Evolutionary conservation across 148 eudicot genomes (phyloP), one percentile per base, ranked within the genome.

Genomic region (Pouteria glomerata): DNA sequence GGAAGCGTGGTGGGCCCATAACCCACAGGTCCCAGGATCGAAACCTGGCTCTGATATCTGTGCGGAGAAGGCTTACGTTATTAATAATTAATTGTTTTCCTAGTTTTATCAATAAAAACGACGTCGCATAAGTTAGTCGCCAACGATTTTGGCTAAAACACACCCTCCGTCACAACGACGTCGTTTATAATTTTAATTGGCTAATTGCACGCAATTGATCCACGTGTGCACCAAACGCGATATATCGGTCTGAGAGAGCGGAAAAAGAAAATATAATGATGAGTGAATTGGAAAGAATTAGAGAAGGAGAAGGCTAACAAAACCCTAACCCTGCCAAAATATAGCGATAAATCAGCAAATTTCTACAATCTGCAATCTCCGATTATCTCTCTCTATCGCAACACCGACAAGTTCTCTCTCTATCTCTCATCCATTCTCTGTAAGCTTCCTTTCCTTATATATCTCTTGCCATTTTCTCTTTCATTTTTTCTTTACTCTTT

Each of bases 311-410:
- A 48, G 53, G 53, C 13, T 16, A 24, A 31, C 1, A 48, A 53
- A 50, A 57, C 80, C 75, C 76, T 58, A 66, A 60, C 30, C 35
- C 21, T 12, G 59, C 18, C 74, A 70, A 79, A 70, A 70, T 79
- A 63, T 74, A 75, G 82, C 78, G 82, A 74, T 67, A 79, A 79
- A 59, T 70, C 66, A 64, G 21, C 76, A 69, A 30, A 30, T 8
- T 64, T 34, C 44, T 35, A n/a, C 55, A 50, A 65, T 73, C 72
- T 79, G 74, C 67, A 65, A 44, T 61, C 18, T 79, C 74, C 77
- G 70, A 34, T 48, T 39, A 35, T 64, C 63, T 62, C 70, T 71
- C 59, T 27, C 24, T 53, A 35, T 57, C 42, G 52, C 26, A 63
- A 44, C 6, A 10, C 8, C 63, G 63, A 39, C 39, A 47, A 57